A percentile compares a stretch with the other conserved stretches of the same genome.
These are phyloP conservation scores for Mortierella sp. DNA, from an alignment of 371 early-diverging fungal species.

Conservation along the genomic window DNA sequence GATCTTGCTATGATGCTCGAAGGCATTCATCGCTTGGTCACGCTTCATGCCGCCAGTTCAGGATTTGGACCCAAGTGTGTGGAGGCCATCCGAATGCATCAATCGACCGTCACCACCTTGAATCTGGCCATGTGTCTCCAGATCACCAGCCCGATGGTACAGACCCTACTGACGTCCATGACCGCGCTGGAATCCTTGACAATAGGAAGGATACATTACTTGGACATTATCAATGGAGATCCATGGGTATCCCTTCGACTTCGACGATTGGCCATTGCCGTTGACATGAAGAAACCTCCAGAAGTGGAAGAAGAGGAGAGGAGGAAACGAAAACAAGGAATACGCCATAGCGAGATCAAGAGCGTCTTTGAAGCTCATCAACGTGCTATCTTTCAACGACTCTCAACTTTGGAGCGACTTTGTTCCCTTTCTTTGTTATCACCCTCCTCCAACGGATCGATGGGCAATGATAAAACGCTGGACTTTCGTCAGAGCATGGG, in stretches of 20 bases:
- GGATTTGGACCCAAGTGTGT: not conserved
- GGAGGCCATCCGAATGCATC: not conserved
- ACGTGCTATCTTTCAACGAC: slow-evolving; percentile 4
- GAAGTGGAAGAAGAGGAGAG: too few species aligned
- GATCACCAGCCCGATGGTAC: slow-evolving; percentile 1
- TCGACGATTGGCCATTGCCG: not conserved
- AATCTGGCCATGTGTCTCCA: not conserved
- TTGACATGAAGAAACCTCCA: slow-evolving; percentile 24
- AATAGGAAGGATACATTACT: not conserved
- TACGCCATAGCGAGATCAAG: not conserved
- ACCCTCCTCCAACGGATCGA: not conserved
- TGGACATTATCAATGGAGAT: slow-evolving; percentile 8
- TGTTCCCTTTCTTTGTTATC: not conserved
- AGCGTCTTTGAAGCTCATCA: slow-evolving; percentile 8
- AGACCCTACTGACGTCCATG: slow-evolving; percentile 13
- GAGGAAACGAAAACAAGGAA: too few species aligned
- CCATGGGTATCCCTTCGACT: slow-evolving; percentile 12
- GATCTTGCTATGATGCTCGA: not conserved
- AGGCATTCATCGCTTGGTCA: not conserved
- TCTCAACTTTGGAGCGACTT: slow-evolving; percentile 9
- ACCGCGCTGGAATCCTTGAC: slow-evolving; percentile 1
- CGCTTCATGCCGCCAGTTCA: not conserved
- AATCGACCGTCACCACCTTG: not conserved
- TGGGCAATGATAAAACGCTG: not conserved
- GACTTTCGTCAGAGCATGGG: slow-evolving; percentile 4